Evolutionary conservation across 192 early-diverging fungal species (phyloP).

Genomic region (Dissophora ornata): DNA sequence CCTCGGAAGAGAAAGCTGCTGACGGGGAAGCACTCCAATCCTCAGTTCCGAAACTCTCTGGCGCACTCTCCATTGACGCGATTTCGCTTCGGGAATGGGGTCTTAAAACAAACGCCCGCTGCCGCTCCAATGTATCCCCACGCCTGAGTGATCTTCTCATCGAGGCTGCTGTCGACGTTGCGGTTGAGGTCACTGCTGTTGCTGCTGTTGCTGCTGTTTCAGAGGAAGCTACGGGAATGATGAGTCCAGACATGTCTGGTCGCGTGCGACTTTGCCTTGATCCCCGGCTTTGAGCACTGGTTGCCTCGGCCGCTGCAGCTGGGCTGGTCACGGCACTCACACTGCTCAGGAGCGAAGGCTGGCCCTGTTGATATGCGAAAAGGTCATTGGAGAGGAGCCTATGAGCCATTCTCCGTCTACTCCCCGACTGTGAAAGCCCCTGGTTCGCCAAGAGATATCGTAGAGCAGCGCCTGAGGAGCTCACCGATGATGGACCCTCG

Average conservation of each 20-base stretch:
- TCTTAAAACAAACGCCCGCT: constrained; percentile 24
- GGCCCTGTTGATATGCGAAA: constrained; percentile 20
- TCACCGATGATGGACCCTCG: neutral
- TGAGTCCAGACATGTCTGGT: too few species aligned
- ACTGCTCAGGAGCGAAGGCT: constrained; percentile 9
- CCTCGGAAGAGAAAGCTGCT: neutral
- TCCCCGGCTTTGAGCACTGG: neutral
- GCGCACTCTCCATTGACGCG: constrained; percentile 12
- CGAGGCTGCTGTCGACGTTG: neutral
- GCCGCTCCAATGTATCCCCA: constrained; percentile 23
- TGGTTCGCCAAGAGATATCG: constrained; percentile 26
- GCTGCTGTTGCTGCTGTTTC: constrained; percentile 2
- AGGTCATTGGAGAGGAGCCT: constrained; percentile 21
- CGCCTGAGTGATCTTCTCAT: constrained; percentile 12
- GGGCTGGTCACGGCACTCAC: constrained; percentile 11
- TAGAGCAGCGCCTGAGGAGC: constrained; percentile 28
- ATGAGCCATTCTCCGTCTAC: constrained; percentile 34
- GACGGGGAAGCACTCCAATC: neutral
- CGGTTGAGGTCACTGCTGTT: neutral
- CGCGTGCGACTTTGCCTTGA: neutral
- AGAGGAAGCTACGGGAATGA: neutral
- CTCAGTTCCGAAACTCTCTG: constrained; percentile 19
- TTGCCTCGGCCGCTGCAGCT: neutral
- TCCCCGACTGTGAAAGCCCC: constrained; percentile 1
- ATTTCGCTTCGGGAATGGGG: constrained; percentile 4